These are phyloP conservation scores for Saccharomycopsis malanga DNA, from an alignment of 805 yeast genomes.

Conservation along the genomic window DNA sequence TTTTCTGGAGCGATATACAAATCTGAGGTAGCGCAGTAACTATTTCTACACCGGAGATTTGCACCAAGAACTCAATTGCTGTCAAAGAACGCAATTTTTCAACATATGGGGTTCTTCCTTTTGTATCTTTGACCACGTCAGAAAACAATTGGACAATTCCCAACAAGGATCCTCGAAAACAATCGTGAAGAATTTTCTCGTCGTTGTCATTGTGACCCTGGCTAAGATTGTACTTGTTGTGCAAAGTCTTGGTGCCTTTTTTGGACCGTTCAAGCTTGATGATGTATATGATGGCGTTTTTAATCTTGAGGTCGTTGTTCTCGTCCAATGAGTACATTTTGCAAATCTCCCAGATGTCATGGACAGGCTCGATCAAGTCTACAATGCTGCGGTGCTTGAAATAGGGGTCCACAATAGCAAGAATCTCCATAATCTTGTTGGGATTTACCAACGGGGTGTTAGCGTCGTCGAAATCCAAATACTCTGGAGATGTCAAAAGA, in stretches of 20 bases:
- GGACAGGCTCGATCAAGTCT: slow-evolving; percentile 26
- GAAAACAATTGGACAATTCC: slow-evolving; percentile 77
- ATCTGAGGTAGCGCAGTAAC: slow-evolving; percentile 76
- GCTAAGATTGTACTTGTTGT: slow-evolving; percentile 23
- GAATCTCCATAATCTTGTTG: slow-evolving; percentile 42
- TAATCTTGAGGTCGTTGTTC: slow-evolving; percentile 30
- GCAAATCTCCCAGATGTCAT: slow-evolving; percentile 37
- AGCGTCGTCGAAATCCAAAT: slow-evolving; percentile 29
- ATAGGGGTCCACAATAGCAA: slow-evolving; percentile 46
- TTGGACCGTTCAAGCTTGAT: slow-evolving; percentile 25
- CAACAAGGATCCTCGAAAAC: slow-evolving; percentile 52
- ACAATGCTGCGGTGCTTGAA: slow-evolving; percentile 31
- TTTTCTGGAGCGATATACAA: slow-evolving; percentile 76
- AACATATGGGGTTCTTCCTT: slow-evolving; percentile 62
- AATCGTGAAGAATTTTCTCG: slow-evolving; percentile 32
- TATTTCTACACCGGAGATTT: slow-evolving; percentile 45
- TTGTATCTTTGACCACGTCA: slow-evolving; percentile 66
- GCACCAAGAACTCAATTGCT: slow-evolving; percentile 65
- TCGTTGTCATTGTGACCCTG: slow-evolving; percentile 26
- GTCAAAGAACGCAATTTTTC: slow-evolving; percentile 65
- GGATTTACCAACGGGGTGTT: slow-evolving; percentile 33
- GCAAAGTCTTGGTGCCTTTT: slow-evolving; percentile 22
- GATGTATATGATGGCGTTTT: slow-evolving; percentile 37
- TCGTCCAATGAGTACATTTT: slow-evolving; percentile 33
- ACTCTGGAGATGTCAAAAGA: slow-evolving; percentile 38